Conservation (phyloP, 2,329 filamentous ascomycete species). For the Spiromastix sp. region DNA sequence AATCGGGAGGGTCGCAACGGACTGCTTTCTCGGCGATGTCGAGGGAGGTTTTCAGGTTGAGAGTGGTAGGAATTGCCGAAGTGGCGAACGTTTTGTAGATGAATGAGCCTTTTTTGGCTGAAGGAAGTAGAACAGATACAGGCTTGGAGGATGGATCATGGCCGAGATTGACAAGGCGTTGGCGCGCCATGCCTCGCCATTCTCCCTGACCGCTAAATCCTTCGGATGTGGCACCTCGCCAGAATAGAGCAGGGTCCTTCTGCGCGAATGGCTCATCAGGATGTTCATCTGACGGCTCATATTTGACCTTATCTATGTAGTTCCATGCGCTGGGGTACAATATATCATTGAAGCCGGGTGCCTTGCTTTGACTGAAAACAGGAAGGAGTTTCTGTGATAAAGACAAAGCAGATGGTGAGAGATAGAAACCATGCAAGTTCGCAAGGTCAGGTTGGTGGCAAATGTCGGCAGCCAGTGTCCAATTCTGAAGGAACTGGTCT, state of each 20-base stretch:
- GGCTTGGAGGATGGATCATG: constrained; percentile 41
- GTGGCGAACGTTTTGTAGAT: constrained; percentile 45
- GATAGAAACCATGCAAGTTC: constrained; percentile 62
- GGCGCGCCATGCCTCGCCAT: constrained; percentile 58
- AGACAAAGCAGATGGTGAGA: constrained; percentile 52
- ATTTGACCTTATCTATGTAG: constrained; percentile 48
- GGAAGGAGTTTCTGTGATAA: constrained; percentile 58
- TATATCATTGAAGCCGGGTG: constrained; percentile 64
- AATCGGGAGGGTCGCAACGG: constrained; percentile 46
- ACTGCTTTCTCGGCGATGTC: constrained; percentile 49
- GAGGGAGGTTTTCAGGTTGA: constrained; percentile 48
- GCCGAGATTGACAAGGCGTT: constrained; percentile 61
- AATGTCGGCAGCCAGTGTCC: constrained; percentile 53
- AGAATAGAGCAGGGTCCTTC: constrained; percentile 59
- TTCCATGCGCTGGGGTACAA: constrained; percentile 58
- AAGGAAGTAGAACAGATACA: constrained; percentile 48
- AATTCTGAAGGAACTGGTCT: constrained; percentile 57
- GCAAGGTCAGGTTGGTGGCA: constrained; percentile 71
- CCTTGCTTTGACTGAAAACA: constrained; percentile 66
- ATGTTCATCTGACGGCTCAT: constrained; percentile 39
- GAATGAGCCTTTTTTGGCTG: constrained; percentile 33
- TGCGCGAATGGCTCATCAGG: constrained; percentile 47
- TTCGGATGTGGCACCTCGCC: constrained; percentile 60
- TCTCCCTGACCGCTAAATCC: constrained; percentile 40
- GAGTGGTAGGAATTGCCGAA: constrained; percentile 25